These are phyloP conservation scores for Alternaria sp. DNA, from an alignment of 2,329 filamentous ascomycete genomes.

Conservation along the genomic window DNA sequence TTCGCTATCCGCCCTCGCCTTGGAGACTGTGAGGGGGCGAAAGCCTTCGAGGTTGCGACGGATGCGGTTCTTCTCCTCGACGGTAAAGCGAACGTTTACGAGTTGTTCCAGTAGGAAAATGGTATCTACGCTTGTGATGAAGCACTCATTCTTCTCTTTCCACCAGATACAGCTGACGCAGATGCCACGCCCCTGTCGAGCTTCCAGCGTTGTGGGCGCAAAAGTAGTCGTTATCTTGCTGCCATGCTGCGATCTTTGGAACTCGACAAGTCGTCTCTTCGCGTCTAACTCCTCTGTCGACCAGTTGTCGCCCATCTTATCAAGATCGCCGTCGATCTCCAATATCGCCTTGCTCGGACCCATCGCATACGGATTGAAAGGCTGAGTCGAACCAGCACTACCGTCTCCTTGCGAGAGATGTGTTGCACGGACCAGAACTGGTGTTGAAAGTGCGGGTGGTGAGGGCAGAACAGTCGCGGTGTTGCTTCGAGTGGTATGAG, in stretches of 20 bases:
- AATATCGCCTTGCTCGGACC: constrained; percentile 82
- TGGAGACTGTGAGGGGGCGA: constrained; percentile 89
- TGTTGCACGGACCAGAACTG: constrained; percentile 70
- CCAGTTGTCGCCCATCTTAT: constrained; percentile 85
- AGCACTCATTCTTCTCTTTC: constrained; percentile 89
- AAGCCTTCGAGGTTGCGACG: constrained; percentile 95
- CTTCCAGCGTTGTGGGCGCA: constrained; percentile 76
- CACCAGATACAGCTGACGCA: constrained; percentile 98
- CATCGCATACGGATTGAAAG: constrained; percentile 77
- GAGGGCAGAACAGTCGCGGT: constrained; percentile 51
- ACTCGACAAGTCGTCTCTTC: constrained; percentile 85
- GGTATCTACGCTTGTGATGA: constrained; percentile 94
- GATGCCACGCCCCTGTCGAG: constrained; percentile 81
- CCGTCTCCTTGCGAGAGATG: constrained; percentile 62
- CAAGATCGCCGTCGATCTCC: constrained; percentile 84
- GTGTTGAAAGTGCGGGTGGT: constrained; percentile 56
- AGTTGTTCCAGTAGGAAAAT: constrained; percentile 94
- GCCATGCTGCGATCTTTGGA: constrained; percentile 80
- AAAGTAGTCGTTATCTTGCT: constrained; percentile 84
- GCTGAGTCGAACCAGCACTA: constrained; percentile 52
- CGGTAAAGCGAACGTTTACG: constrained; percentile 84
- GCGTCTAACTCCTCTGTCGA: constrained; percentile 78
- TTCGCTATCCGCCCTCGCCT: constrained; percentile 88
- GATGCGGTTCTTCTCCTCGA: constrained; percentile 98
- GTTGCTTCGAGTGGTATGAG: constrained; percentile 52